phyloP scores from a whole-genome alignment of 1,284 basidiomycete species.

The Cryptococcus hybrid region DNA sequence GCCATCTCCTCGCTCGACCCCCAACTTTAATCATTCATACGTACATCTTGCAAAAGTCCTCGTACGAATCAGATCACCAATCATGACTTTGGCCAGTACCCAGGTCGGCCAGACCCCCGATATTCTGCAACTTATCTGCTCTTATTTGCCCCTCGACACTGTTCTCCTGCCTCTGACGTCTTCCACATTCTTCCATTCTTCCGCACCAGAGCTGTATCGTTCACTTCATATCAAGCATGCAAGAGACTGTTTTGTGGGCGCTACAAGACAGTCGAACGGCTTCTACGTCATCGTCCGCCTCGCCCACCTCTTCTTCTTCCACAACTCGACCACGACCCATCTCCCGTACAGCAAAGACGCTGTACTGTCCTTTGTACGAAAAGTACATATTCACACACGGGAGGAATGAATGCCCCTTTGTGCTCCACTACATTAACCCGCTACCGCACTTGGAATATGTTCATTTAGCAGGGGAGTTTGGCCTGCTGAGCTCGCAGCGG shows the following conservation, averaged over 20 bases:
- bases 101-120: constrained; percentile 2
- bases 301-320: too few relatives aligned
- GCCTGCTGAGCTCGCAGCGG: neutral
- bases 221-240: neutral
- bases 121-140: constrained; percentile 7
- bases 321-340: neutral
- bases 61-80: neutral
- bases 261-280: neutral
- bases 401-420: constrained; percentile 12
- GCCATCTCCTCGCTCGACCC: too few relatives aligned
- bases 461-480: constrained; percentile 7
- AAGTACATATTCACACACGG: neutral
- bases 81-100: neutral
- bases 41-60: too few relatives aligned
- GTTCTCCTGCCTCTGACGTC: constrained; percentile 6
- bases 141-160: constrained; percentile 3
- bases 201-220: constrained; percentile 7
- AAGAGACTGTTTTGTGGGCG: neutral
- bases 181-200: constrained; percentile 10
- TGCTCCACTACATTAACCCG: constrained; percentile 11
- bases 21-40: too few relatives aligned
- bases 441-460: constrained; percentile 9
- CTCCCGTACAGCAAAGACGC: constrained; percentile 1
- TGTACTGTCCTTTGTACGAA: neutral
- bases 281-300: neutral